These are phyloP conservation scores for Myriangium duriaei DNA, from an alignment of 2,329 filamentous ascomycete genomes.

Conservation along the genomic window DNA sequence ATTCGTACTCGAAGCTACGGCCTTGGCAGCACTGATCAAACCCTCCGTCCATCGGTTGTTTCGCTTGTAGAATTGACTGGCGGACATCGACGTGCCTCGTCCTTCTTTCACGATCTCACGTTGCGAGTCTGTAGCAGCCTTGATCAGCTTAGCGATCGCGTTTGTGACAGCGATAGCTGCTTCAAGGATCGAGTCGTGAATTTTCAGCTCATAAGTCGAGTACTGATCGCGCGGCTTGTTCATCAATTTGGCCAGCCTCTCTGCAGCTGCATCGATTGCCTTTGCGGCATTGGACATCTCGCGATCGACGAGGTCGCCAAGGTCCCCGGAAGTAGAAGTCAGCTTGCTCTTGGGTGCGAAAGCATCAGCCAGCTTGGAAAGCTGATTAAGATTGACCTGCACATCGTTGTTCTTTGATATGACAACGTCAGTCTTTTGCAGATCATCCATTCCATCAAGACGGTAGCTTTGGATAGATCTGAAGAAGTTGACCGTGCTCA, in stretches of 20 bases:
- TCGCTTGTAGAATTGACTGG: constrained; percentile 98
- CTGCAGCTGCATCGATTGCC: constrained; percentile 84
- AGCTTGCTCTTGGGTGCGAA: constrained; percentile 87
- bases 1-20: constrained; percentile 86
- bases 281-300: constrained; percentile 90
- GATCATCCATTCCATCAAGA: constrained; percentile 74
- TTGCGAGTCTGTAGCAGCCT: constrained; percentile 83
- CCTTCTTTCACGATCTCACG: constrained; percentile 94
- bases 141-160: constrained; percentile 87
- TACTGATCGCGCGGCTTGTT: constrained; percentile 95
- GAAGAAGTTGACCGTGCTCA: constrained; percentile 88
- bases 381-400: constrained; percentile 80
- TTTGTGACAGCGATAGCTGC: constrained; percentile 87
- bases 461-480: constrained; percentile 86
- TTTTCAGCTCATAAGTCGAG: constrained; percentile 89
- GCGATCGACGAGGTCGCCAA: constrained; percentile 83
- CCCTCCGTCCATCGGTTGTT: constrained; percentile 99
- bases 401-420: constrained; percentile 97
- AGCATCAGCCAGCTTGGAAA: constrained; percentile 84
- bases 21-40: constrained; percentile 92
- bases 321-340: constrained; percentile 62
- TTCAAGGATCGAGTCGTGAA: constrained; percentile 89
- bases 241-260: constrained; percentile 78
- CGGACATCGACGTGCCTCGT: constrained; percentile 64
- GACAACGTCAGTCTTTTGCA: constrained; percentile 92